These are phyloP conservation scores for Dalbergia cochinchinensis DNA, from an alignment of 306 rosid species.

Conservation along the genomic window DNA sequence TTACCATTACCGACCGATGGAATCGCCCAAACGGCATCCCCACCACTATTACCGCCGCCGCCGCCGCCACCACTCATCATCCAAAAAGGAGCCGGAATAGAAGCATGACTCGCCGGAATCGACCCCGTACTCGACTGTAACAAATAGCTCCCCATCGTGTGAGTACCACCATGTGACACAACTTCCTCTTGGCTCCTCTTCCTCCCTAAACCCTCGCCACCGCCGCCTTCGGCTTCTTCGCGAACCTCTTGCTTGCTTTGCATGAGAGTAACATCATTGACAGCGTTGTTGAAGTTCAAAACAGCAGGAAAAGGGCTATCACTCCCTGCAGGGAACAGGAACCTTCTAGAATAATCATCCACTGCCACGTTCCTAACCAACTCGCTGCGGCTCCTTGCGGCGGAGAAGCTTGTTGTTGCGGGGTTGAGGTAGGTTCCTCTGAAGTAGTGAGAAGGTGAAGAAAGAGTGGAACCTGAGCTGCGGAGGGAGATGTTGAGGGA, in stretches of 20 bases:
- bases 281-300: constrained; percentile 56
- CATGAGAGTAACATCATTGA: constrained; percentile 29
- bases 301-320: constrained; percentile 39
- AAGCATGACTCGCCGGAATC: constrained; percentile 61
- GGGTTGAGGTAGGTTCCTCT: constrained; percentile 55
- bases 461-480: constrained; percentile 73
- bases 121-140: constrained; percentile 66
- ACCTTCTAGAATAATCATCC: constrained; percentile 49
- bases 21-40: constrained; percentile 46
- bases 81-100: constrained; percentile 66
- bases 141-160: constrained; percentile 56
- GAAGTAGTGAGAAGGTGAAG: constrained; percentile 73
- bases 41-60: neutral
- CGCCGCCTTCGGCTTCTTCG: constrained; percentile 20
- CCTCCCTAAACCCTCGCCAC: constrained; percentile 28
- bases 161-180: constrained; percentile 44
- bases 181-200: constrained; percentile 66
- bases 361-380: constrained; percentile 47
- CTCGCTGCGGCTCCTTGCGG: constrained; percentile 30
- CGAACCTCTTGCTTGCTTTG: constrained; percentile 59
- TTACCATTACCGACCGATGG: constrained; percentile 42
- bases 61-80: constrained; percentile 53
- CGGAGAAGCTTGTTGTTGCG: constrained; percentile 22
- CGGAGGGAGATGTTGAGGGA: constrained; percentile 81
- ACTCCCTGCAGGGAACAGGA: constrained; percentile 36